Conservation (phyloP, 2,329 filamentous ascomycete species). For the Bipolaris oryzae region DNA sequence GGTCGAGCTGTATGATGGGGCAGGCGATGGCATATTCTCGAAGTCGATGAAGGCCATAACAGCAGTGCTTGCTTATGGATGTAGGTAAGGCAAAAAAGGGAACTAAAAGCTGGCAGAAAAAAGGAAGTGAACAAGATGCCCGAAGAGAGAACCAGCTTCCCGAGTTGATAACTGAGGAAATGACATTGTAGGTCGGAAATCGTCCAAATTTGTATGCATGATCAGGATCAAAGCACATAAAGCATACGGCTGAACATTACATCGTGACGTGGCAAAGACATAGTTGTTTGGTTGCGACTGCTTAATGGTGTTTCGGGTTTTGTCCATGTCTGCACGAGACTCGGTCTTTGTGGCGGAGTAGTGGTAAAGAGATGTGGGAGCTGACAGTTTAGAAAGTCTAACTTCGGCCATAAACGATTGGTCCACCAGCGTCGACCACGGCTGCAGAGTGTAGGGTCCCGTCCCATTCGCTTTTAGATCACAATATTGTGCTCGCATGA, state of each 20-base stretch:
- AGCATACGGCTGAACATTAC: not conserved
- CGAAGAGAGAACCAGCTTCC: not conserved
- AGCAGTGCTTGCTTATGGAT: constrained; percentile 16
- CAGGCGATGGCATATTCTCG: constrained; percentile 22
- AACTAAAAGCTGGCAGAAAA: not conserved
- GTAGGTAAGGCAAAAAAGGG: not conserved
- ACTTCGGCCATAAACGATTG: constrained; percentile 6
- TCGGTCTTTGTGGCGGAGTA: constrained; percentile 3
- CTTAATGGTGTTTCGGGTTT: not conserved
- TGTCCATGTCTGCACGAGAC: not conserved
- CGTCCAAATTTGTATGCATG: not conserved
- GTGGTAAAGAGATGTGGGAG: constrained; percentile 5
- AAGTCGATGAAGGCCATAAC: constrained; percentile 23
- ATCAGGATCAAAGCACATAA: constrained; percentile 2
- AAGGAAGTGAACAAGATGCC: not conserved
- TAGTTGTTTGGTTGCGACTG: not conserved
- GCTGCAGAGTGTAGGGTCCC: constrained; percentile 1
- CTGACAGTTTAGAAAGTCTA: constrained; percentile 2
- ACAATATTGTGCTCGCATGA: not conserved
- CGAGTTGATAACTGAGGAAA: not conserved
- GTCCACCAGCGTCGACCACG: constrained; percentile 1
- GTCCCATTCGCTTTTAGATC: not conserved
- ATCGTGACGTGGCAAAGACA: constrained; percentile 1
- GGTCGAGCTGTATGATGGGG: constrained; percentile 32
- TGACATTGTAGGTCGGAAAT: not conserved